Evolutionary conservation across 805 yeast species (phyloP).

Genomic region (Priceomyces haplophilus): DNA sequence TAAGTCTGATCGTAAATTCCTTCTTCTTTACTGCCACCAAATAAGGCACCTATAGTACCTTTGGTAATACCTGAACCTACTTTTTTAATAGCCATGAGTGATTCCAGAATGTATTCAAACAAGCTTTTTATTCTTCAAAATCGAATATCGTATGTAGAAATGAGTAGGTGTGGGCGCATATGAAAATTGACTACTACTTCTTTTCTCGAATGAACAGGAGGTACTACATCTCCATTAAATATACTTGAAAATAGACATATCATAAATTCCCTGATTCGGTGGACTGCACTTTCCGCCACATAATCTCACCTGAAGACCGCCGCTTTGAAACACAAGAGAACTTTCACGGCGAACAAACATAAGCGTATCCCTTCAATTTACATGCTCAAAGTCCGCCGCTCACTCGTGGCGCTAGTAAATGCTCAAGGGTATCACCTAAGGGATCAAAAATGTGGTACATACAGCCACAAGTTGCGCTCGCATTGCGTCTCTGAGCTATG

Average conservation of each 20-base stretch:
- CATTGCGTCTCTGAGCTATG: not conserved
- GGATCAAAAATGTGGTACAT: not conserved
- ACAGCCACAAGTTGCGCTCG: not conserved
- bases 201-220: not conserved
- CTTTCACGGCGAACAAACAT: too few relatives aligned
- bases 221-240: not conserved
- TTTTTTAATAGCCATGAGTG: not conserved
- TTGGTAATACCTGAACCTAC: not conserved
- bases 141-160: not conserved
- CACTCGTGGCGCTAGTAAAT: too few relatives aligned
- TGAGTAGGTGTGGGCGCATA: too few relatives aligned
- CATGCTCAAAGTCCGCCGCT: too few relatives aligned
- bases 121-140: not conserved
- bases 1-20: not conserved
- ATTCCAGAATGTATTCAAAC: not conserved
- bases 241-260: too few relatives aligned
- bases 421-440: not conserved
- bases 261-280: not conserved
- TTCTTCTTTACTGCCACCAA: conserved; percentile 1
- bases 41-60: not conserved
- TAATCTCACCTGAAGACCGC: too few relatives aligned
- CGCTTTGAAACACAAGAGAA: too few relatives aligned
- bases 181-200: too few relatives aligned
- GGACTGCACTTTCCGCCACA: too few relatives aligned
- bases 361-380: too few relatives aligned